Conservation (phyloP, 495 filamentous ascomycete species). For the Aspergillus kassunensis region DNA sequence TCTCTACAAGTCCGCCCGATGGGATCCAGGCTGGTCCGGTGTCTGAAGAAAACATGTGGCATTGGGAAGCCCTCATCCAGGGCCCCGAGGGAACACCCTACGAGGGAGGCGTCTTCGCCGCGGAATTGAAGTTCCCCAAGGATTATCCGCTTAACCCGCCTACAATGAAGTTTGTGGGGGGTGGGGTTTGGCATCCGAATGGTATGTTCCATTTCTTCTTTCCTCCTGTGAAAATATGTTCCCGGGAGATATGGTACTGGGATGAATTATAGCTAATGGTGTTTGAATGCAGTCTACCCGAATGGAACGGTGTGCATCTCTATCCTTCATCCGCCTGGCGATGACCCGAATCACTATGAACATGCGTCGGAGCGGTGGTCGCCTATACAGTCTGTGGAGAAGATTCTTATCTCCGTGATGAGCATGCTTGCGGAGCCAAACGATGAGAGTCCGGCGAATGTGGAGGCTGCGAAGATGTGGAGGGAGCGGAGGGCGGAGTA, state of each 20-base stretch:
- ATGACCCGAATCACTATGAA: conserved; percentile 99
- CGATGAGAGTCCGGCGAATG: conserved; percentile 96
- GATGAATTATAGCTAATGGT: not conserved
- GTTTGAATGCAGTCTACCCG: conserved; percentile 66
- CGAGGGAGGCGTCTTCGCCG: conserved; percentile 90
- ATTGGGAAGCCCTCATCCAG: conserved; percentile 96
- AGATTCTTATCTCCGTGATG: conserved; percentile 97
- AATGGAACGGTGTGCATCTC: conserved; percentile 93
- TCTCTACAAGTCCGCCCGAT: conserved; percentile 79
- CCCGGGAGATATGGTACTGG: not conserved
- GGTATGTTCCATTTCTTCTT: conserved; percentile 49
- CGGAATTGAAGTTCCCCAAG: conserved; percentile 89
- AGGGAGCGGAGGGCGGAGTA: conserved; percentile 79
- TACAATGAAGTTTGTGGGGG: conserved; percentile 87
- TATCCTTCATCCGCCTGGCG: conserved; percentile 96
- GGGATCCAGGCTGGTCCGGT: conserved; percentile 95
- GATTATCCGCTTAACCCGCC: conserved; percentile 94
- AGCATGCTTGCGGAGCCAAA: conserved; percentile 99
- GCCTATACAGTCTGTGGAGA: conserved; percentile 95
- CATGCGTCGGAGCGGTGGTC: conserved; percentile 93
- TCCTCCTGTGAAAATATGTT: not conserved
- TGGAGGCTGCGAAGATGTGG: conserved; percentile 99
- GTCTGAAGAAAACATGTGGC: conserved; percentile 89
- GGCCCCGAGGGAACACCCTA: conserved; percentile 95
- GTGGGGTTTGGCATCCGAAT: conserved; percentile 91